phyloP scores from a whole-genome alignment of 2,329 filamentous ascomycete genomes.

The Simplicillium aogashimaense region DNA sequence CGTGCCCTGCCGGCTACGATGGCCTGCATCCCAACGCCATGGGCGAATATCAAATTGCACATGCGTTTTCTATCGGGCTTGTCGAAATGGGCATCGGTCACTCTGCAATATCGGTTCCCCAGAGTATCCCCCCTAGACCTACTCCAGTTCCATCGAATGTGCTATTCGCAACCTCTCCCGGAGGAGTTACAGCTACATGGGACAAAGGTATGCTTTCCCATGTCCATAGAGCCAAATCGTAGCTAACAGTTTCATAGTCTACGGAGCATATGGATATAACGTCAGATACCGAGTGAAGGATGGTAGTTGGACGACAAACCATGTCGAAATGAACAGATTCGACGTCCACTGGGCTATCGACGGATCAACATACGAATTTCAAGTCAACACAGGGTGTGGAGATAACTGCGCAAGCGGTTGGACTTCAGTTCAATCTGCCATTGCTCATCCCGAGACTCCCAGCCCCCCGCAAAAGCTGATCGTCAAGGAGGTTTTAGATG shows the following conservation, averaged over 20 bases:
- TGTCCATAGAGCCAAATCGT: background rate
- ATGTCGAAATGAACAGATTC: background rate
- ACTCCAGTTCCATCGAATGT: no score
- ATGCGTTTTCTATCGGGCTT: conserved; percentile 1
- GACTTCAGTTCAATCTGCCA: background rate
- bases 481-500: background rate
- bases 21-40: conserved; percentile 1
- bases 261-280: conserved; percentile 1
- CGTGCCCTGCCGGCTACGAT: conserved; percentile 2
- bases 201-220: background rate
- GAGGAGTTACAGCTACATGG: no score
- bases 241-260: background rate
- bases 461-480: background rate
- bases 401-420: background rate
- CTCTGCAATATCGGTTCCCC: background rate
- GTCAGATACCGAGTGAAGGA: conserved; percentile 1
- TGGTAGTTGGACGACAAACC: background rate
- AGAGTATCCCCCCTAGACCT: background rate
- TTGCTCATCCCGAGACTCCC: background rate
- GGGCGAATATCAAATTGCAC: conserved; percentile 2
- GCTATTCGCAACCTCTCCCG: no score
- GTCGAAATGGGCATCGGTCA: conserved; percentile 1
- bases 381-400: conserved; percentile 1
- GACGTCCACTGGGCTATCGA: background rate
- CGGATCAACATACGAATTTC: conserved; percentile 1